Evolutionary conservation across 352 stramenopile genomes (phyloP).

Genomic region (Pythium sukuiense): DNA sequence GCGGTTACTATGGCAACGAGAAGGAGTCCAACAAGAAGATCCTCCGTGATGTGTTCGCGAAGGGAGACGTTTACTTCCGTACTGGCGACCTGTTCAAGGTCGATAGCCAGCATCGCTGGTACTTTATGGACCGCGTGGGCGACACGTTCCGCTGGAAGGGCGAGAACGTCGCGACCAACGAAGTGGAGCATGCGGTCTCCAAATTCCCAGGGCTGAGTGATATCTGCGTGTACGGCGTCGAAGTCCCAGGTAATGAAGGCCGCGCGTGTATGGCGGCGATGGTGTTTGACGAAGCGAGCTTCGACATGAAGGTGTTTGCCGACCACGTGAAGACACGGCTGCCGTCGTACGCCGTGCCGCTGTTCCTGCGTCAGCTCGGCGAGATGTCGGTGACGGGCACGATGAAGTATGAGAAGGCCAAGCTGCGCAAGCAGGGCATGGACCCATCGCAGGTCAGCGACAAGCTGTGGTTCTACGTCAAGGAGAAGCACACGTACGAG

Average conservation of each 20-base stretch:
- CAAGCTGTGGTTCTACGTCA: slow-evolving; percentile 63
- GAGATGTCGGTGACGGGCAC: slow-evolving; percentile 85
- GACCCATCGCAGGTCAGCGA: slow-evolving; percentile 62
- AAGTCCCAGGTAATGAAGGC: slow-evolving; percentile 75
- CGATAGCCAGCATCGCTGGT: slow-evolving; percentile 74
- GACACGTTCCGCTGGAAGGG: slow-evolving; percentile 95
- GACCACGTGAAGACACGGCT: slow-evolving; percentile 46
- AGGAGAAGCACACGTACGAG: slow-evolving; percentile 49
- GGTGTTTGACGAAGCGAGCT: slow-evolving; percentile 62
- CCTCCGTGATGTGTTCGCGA: slow-evolving; percentile 72
- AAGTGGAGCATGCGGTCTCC: slow-evolving; percentile 82
- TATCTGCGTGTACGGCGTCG: slow-evolving; percentile 77
- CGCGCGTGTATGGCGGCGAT: slow-evolving; percentile 85
- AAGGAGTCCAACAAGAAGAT: slow-evolving; percentile 86
- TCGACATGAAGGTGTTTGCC: slow-evolving; percentile 61
- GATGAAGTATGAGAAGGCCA: slow-evolving; percentile 92
- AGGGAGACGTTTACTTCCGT: slow-evolving; percentile 89
- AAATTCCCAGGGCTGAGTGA: slow-evolving; percentile 75
- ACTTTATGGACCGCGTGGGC: slow-evolving; percentile 91
- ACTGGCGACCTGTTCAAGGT: slow-evolving; percentile 88
- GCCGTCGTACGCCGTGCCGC: slow-evolving; percentile 67
- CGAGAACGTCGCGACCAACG: slow-evolving; percentile 91
- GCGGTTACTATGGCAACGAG: slow-evolving; percentile 87
- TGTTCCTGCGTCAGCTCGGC: slow-evolving; percentile 81
- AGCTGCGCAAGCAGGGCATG: slow-evolving; percentile 80